Conservation (phyloP, 176 grass and related monocot genomes). For the Alopecurus myosuroides region DNA sequence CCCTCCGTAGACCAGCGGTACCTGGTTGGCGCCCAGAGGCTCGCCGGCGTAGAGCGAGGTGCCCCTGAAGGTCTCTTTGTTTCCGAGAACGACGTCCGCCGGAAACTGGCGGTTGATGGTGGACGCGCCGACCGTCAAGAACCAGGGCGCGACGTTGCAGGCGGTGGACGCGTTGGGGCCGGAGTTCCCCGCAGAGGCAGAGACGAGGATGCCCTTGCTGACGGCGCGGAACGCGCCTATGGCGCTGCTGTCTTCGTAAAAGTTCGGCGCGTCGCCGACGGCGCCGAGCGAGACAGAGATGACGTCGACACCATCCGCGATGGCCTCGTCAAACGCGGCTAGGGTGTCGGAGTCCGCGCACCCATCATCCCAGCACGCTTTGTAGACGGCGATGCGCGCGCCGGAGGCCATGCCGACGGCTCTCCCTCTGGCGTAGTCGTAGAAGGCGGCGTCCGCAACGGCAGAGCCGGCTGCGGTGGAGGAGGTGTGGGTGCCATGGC, state of each 20-base stretch:
- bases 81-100: slow-evolving; percentile 30
- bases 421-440: slow-evolving; percentile 7
- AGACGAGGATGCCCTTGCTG: slow-evolving; percentile 36
- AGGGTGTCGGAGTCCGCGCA: slow-evolving; percentile 31
- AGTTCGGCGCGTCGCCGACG: neutral
- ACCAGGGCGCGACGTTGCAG: slow-evolving; percentile 52
- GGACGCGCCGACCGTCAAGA: slow-evolving; percentile 53
- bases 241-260: slow-evolving; percentile 20
- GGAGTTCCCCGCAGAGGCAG: slow-evolving; percentile 16
- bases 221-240: slow-evolving; percentile 39
- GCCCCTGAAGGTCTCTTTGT: slow-evolving; percentile 17
- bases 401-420: slow-evolving; percentile 29
- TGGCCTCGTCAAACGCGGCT: slow-evolving; percentile 31
- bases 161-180: slow-evolving; percentile 26
- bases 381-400: slow-evolving; percentile 34
- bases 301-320: slow-evolving; percentile 28
- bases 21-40: neutral
- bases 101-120: slow-evolving; percentile 46
- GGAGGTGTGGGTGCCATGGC: slow-evolving; percentile 50
- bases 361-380: slow-evolving; percentile 36
- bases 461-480: slow-evolving; percentile 28
- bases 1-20: slow-evolving; percentile 28
- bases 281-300: slow-evolving; percentile 35
- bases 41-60: slow-evolving; percentile 27
- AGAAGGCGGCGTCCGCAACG: slow-evolving; percentile 18